phyloP scores from a whole-genome alignment of 2,329 filamentous ascomycete species.

The Teratosphaeriaceae sp. region DNA sequence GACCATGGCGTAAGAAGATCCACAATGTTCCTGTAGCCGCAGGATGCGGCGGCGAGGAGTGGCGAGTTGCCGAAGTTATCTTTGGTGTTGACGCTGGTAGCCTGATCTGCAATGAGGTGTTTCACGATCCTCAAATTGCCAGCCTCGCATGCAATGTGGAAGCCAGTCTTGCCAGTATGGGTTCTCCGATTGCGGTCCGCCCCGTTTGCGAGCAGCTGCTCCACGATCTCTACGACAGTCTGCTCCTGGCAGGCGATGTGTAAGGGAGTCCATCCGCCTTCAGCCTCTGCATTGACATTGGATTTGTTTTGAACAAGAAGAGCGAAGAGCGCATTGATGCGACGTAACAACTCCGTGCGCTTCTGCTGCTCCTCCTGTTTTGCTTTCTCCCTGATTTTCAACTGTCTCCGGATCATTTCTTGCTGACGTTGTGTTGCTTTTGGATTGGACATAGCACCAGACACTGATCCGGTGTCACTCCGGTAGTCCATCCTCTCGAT shows the following conservation, averaged over 20 bases:
- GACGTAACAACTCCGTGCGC: neutral
- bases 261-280: conserved; percentile 21
- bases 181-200: conserved; percentile 15
- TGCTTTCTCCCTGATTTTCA: neutral
- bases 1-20: conserved; percentile 36
- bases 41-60: conserved; percentile 36
- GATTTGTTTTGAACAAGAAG: conserved; percentile 10
- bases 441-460: neutral
- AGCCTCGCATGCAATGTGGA: conserved; percentile 22
- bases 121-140: conserved; percentile 19
- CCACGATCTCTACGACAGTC: neutral
- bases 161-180: conserved; percentile 12
- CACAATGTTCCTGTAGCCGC: conserved; percentile 35
- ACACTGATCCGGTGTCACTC: neutral
- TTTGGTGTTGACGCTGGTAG: conserved; percentile 32
- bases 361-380: neutral
- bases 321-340: conserved; percentile 8
- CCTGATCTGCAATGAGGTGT: conserved; percentile 15
- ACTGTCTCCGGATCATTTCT: neutral
- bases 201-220: neutral
- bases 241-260: conserved; percentile 17
- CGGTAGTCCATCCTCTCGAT: neutral
- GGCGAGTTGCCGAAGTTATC: conserved; percentile 41
- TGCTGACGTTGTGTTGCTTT: neutral
- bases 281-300: conserved; percentile 11